These are phyloP conservation scores for Penicillium subrubescens DNA, from an alignment of 495 filamentous ascomycete species.

Conservation along the genomic window DNA sequence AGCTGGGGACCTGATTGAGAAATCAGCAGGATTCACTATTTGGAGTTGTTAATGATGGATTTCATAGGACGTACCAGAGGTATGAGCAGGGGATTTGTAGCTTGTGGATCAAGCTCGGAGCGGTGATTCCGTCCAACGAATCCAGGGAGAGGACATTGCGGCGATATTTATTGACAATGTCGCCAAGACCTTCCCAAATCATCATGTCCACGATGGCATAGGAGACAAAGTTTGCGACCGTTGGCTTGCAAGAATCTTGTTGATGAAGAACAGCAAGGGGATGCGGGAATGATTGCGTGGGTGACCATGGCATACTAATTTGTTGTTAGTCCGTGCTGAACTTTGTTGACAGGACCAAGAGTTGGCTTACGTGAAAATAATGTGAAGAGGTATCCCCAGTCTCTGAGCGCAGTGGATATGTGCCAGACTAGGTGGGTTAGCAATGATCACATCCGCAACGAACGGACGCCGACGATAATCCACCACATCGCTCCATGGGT, in stretches of 20 bases:
- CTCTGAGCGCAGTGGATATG: conserved; percentile 82
- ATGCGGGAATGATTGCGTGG: conserved; percentile 56
- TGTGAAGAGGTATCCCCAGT: conserved; percentile 74
- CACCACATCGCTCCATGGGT: conserved; percentile 34
- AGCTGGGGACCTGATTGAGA: conserved; percentile 60
- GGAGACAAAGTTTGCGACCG: conserved; percentile 70
- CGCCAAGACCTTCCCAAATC: conserved; percentile 80
- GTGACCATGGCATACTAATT: conserved; percentile 63
- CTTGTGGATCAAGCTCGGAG: conserved; percentile 63
- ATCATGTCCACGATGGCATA: conserved; percentile 81
- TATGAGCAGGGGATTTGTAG: conserved; percentile 78
- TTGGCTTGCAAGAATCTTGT: conserved; percentile 48
- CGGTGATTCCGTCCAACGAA: conserved; percentile 65
- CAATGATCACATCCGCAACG: conserved; percentile 81
- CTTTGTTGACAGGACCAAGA: background rate
- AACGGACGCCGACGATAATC: conserved; percentile 59
- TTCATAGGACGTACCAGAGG: conserved; percentile 55
- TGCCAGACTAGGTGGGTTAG: conserved; percentile 81
- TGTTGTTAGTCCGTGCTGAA: background rate
- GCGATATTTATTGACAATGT: conserved; percentile 74
- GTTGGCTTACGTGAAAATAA: conserved; percentile 75
- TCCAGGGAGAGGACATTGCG: conserved; percentile 66
- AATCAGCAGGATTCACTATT: background rate
- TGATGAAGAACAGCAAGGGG: conserved; percentile 58
- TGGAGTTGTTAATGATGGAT: background rate